A percentile compares a stretch with the other conserved stretches of the same genome.
Evolutionary conservation across 2,329 filamentous ascomycete genomes (phyloP).

Genomic region (Aspergillus tanneri): DNA sequence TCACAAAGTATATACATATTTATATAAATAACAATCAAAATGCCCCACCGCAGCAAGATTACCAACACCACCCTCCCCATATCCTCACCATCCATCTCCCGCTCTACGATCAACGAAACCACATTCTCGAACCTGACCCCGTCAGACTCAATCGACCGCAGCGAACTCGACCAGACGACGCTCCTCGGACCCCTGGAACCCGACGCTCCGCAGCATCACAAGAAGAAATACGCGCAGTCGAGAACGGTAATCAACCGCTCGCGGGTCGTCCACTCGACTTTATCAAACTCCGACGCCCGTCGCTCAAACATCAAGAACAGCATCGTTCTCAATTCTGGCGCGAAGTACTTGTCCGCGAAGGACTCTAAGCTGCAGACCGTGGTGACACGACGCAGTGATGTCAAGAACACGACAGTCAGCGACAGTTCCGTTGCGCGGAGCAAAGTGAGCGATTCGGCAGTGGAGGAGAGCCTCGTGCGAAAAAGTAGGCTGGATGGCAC

Average conservation of each 20-base stretch:
- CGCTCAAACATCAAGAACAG: slow-evolving; percentile 17
- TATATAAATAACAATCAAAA: no score
- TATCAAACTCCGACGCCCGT: slow-evolving; percentile 16
- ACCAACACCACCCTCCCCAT: neutral
- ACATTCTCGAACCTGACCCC: neutral
- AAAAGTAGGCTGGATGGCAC: slow-evolving; percentile 16
- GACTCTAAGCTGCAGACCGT: slow-evolving; percentile 18
- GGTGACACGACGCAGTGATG: slow-evolving; percentile 14
- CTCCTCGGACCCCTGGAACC: no score
- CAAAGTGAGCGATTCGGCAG: slow-evolving; percentile 12
- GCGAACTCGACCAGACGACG: neutral
- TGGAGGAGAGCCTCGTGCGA: slow-evolving; percentile 14
- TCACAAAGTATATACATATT: no score
- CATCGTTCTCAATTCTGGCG: slow-evolving; percentile 14
- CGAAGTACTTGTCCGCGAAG: slow-evolving; percentile 11
- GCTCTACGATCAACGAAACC: neutral
- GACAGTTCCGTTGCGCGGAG: slow-evolving; percentile 14
- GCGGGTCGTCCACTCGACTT: slow-evolving; percentile 16
- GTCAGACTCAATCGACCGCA: neutral
- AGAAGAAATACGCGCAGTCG: neutral
- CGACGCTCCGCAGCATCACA: neutral
- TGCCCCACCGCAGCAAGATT: neutral
- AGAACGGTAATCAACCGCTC: slow-evolving; percentile 17
- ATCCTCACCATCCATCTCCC: neutral
- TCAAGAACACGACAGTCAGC: slow-evolving; percentile 17